Percentiles rank a stretch among this genome's conserved stretches.
Conservation (phyloP, 345 rosid species). For the Eucalyptus erythrocorys region DNA sequence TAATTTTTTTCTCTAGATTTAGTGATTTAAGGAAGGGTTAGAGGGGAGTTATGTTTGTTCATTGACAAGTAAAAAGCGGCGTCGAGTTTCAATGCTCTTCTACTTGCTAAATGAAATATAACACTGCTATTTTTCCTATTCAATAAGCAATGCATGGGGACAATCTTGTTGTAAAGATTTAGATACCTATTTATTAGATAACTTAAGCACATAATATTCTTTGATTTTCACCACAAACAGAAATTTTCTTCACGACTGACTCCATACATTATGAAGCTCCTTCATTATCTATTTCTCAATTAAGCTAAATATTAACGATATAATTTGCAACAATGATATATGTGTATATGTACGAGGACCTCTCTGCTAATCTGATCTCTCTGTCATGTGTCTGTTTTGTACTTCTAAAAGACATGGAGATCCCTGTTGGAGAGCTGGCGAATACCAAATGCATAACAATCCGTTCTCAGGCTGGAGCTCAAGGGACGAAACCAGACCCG, state of each 20-base stretch:
- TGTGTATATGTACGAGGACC: neutral
- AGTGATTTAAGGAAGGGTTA: neutral
- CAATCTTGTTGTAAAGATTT: neutral
- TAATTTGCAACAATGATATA: neutral
- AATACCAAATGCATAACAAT: slow-evolving; percentile 5
- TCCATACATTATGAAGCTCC: neutral
- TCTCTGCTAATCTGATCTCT: neutral
- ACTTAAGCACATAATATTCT: neutral
- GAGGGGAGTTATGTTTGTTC: neutral
- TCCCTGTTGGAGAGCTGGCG: slow-evolving; percentile 44
- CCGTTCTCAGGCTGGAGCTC: neutral
- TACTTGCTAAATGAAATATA: neutral
- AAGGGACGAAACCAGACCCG: neutral
- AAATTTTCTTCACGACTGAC: neutral
- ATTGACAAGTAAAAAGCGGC: neutral
- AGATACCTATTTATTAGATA: neutral
- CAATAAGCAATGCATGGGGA: neutral
- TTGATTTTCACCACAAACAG: neutral
- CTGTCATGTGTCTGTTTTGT: neutral
- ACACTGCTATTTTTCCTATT: neutral
- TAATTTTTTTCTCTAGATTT: neutral
- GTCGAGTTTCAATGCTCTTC: neutral
- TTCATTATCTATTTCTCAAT: neutral
- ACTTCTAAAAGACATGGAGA: slow-evolving; percentile 31
- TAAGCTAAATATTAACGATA: neutral